Conservation (phyloP, 2,329 filamentous ascomycete species). For the Sporothrix dimorphospora region DNA sequence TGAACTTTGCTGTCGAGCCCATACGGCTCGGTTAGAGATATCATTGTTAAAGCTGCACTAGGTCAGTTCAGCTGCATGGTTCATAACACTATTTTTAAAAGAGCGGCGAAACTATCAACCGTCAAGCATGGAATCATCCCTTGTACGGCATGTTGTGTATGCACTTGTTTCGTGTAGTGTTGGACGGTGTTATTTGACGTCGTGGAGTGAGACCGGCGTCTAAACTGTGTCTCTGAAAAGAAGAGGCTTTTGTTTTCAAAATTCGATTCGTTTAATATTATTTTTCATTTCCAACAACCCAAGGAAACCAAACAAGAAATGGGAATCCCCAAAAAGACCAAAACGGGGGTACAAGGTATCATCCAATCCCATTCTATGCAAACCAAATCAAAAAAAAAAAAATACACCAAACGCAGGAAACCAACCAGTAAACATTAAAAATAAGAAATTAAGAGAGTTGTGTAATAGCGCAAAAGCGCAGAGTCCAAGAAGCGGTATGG, state of each 20-base stretch:
- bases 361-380: constrained; percentile 22
- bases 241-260: neutral
- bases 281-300: neutral
- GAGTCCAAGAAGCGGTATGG: no score
- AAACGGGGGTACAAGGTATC: constrained; percentile 3
- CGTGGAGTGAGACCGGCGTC: neutral
- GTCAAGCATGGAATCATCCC: neutral
- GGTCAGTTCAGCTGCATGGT: neutral
- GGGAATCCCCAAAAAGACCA: neutral
- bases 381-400: neutral
- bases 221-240: neutral
- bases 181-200: neutral
- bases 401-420: neutral
- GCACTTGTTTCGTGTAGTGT: neutral
- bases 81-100: neutral
- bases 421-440: constrained; percentile 1
- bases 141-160: neutral
- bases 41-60: neutral
- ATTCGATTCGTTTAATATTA: neutral
- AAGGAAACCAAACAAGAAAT: no score
- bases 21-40: neutral
- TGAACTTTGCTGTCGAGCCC: neutral
- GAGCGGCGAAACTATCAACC: neutral
- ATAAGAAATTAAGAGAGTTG: neutral
- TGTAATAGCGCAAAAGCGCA: neutral